Evolutionary conservation across 1,284 basidiomycete species (phyloP).

Genomic region (Coniferiporia weirii): DNA sequence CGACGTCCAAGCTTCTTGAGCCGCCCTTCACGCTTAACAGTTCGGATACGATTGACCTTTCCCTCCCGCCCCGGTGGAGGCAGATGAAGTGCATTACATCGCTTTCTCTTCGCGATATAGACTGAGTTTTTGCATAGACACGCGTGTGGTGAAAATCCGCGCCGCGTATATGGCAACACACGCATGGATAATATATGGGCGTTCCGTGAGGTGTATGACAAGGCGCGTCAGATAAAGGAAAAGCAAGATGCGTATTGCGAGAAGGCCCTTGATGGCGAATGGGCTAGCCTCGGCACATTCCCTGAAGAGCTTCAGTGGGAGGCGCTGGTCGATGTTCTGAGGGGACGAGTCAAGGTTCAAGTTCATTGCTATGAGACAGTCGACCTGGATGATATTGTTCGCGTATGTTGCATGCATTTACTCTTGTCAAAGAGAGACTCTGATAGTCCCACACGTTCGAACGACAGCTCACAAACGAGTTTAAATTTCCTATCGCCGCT

Average conservation of each 20-base stretch:
- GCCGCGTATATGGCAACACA: conserved; percentile 32
- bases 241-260: conserved; percentile 71
- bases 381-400: conserved; percentile 73
- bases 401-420: conserved; percentile 38
- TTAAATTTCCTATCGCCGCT: conserved; percentile 67
- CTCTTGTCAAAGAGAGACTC: background rate
- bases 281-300: conserved; percentile 57
- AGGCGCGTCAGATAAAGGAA: conserved; percentile 68
- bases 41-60: conserved; percentile 25
- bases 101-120: background rate
- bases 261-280: conserved; percentile 52
- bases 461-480: conserved; percentile 70
- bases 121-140: conserved; percentile 26
- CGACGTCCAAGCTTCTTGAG: conserved; percentile 61
- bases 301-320: conserved; percentile 83
- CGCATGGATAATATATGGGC: conserved; percentile 43
- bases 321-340: conserved; percentile 79
- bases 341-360: conserved; percentile 76
- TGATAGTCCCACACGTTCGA: conserved; percentile 10
- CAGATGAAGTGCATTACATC: conserved; percentile 48
- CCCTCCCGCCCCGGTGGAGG: conserved; percentile 43
- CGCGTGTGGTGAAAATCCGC: conserved; percentile 38
- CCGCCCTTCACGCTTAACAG: conserved; percentile 46
- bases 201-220: conserved; percentile 53
- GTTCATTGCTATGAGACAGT: conserved; percentile 77